These are phyloP conservation scores for Micromonas commoda DNA, from an alignment of 139 green algal genomes.

Conservation along the genomic window DNA sequence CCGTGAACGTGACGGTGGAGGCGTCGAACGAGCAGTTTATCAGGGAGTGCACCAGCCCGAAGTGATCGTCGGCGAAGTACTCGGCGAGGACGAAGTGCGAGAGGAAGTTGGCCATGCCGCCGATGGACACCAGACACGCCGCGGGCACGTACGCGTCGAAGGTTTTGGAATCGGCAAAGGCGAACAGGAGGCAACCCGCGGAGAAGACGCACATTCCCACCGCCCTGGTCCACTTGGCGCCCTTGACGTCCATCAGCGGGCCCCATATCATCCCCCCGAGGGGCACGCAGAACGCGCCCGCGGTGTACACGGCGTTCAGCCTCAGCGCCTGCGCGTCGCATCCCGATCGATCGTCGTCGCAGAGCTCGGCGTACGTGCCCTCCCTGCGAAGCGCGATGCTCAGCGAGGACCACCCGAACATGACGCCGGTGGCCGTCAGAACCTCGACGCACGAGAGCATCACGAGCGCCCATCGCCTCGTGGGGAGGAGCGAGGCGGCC, in stretches of 20 bases:
- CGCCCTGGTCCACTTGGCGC: neutral
- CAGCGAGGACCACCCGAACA: slow-evolving; percentile 13
- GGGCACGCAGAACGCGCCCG: neutral
- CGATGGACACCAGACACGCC: neutral
- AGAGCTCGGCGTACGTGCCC: neutral
- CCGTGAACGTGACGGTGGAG: slow-evolving; percentile 13
- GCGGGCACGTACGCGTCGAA: slow-evolving; percentile 12
- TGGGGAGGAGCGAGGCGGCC: no score
- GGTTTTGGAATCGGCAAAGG: neutral
- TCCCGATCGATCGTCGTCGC: no score
- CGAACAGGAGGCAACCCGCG: slow-evolving; percentile 6
- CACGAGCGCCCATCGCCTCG: neutral
- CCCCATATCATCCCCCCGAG: slow-evolving; percentile 2
- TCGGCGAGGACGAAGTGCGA: neutral
- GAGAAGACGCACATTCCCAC: neutral
- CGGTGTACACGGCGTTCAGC: slow-evolving; percentile 11
- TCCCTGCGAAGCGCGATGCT: neutral
- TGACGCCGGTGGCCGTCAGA: slow-evolving; percentile 5
- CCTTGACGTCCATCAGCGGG: neutral
- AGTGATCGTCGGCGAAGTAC: neutral
- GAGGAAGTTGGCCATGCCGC: slow-evolving; percentile 6
- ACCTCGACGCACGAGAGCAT: neutral
- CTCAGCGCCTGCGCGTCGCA: neutral
- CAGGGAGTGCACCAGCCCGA: slow-evolving; percentile 7
- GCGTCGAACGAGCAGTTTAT: slow-evolving; percentile 17